These are phyloP conservation scores for Salix arbutifolia DNA, from an alignment of 345 rosid species.

Conservation along the genomic window DNA sequence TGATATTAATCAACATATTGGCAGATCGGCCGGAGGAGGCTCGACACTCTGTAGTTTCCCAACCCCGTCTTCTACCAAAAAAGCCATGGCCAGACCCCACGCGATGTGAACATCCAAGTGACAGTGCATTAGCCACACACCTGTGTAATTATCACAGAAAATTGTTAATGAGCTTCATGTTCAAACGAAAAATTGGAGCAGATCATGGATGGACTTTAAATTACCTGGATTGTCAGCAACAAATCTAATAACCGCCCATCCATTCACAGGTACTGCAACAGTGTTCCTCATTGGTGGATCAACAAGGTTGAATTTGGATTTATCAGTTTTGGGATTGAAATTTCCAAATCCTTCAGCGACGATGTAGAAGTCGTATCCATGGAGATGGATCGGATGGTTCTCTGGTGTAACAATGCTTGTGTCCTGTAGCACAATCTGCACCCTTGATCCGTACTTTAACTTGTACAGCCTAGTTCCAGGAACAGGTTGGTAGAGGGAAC, in stretches of 20 bases:
- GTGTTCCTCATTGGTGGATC: slow-evolving; percentile 96
- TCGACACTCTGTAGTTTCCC: slow-evolving; percentile 53
- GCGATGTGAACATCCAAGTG: slow-evolving; percentile 87
- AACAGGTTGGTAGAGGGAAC: slow-evolving; percentile 62
- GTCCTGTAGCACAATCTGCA: slow-evolving; percentile 78
- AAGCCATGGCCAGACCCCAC: slow-evolving; percentile 89
- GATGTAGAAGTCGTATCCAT: slow-evolving; percentile 90
- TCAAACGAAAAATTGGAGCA: neutral
- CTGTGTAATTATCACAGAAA: slow-evolving; percentile 26
- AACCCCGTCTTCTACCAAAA: slow-evolving; percentile 70
- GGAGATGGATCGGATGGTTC: slow-evolving; percentile 90
- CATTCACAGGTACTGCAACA: slow-evolving; percentile 62
- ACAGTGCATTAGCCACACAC: slow-evolving; percentile 93
- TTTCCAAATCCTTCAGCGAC: slow-evolving; percentile 85
- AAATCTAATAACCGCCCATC: slow-evolving; percentile 93
- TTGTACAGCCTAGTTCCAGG: slow-evolving; percentile 63
- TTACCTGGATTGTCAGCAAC: slow-evolving; percentile 96
- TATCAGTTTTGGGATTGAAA: slow-evolving; percentile 60
- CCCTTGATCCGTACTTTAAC: slow-evolving; percentile 63
- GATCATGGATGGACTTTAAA: neutral
- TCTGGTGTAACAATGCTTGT: slow-evolving; percentile 79
- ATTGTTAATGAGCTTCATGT: neutral
- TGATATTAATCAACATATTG: slow-evolving; percentile 46
- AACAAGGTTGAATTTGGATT: slow-evolving; percentile 67
- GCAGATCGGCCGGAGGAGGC: slow-evolving; percentile 69